Percentiles rank a stretch among this genome's conserved stretches.
Conservation (phyloP, 495 filamentous ascomycete genomes). For the Trichocladium uniseriatum region DNA sequence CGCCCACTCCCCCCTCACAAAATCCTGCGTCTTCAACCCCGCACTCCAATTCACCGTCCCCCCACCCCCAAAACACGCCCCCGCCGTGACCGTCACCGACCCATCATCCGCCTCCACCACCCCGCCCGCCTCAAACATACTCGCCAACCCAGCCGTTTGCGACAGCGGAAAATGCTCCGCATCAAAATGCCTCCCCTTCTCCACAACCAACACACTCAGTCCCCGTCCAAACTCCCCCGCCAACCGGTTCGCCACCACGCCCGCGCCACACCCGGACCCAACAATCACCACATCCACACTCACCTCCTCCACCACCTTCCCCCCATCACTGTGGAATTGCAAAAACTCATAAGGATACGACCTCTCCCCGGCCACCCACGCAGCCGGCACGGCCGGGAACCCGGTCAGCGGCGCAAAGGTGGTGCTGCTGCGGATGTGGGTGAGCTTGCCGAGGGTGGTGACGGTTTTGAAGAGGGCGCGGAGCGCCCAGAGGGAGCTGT, state of each 20-base stretch:
- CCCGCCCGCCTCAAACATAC: constrained; percentile 59
- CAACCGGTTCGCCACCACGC: constrained; percentile 69
- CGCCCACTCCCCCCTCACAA: constrained; percentile 77
- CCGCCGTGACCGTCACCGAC: constrained; percentile 52
- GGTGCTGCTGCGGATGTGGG: constrained; percentile 53
- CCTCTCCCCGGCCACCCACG: constrained; percentile 49
- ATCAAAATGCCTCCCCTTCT: constrained; percentile 46
- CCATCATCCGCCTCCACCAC: constrained; percentile 52
- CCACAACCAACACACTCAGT: constrained; percentile 68
- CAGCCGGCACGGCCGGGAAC: constrained; percentile 51
- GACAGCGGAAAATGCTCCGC: constrained; percentile 58
- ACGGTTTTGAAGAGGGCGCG: constrained; percentile 49
- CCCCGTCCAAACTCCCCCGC: constrained; percentile 51
- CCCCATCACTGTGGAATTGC: constrained; percentile 31
- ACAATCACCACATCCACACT: constrained; percentile 79
- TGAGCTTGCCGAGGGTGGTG: constrained; percentile 42
- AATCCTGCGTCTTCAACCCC: constrained; percentile 70
- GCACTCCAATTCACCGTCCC: constrained; percentile 86
- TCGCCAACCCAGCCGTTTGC: constrained; percentile 50
- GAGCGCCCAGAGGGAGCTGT: constrained; percentile 49
- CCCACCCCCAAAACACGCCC: constrained; percentile 74
- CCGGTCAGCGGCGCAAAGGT: constrained; percentile 48
- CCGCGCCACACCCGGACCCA: constrained; percentile 83
- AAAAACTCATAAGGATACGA: constrained; percentile 41
- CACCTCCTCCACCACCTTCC: constrained; percentile 32